Base-by-base conservation (phyloP, 176 grass and related monocot genomes). In the Zizania latifolia region DNA sequence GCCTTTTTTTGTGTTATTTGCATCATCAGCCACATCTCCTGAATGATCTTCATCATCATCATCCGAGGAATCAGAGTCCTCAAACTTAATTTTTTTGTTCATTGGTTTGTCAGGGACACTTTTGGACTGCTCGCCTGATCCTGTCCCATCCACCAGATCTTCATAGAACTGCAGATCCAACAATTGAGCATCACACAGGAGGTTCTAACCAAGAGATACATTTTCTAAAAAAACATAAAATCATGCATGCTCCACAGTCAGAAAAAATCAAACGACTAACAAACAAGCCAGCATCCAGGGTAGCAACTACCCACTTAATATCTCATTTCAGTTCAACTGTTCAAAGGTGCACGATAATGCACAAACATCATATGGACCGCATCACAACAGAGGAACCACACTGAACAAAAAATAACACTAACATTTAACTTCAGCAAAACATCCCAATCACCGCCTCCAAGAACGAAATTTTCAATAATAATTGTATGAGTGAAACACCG, bases 61-160 rank as follows among this genome's bases (percentile, higher is more conserved):
- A 79, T 85, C 90, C 7, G 88, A 92, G 38, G 90, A 93, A 91
- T 90, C 93, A 50, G 94, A 91, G 63, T 97, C 86, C 9, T 68
- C 86, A 67, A 94, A 98, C 44, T 58, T 98, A 78, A 94, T 92
- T 56, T 63, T 94, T 75, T 86, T 98, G 78, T 98, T 98, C 31
- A 86, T 50, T n/a, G 89, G 89, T 74, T 92, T 94, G 19, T 63
- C 72, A 46, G 77, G 62, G 43, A 83, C 71, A 40, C 28, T 48
- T 48, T 60, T 85, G 79, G 71, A 21, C 57, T 83, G 81, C 31
- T 35, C 79, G 70, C 59, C 29, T 0, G 65, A 71, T 53, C 84
- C 67, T 72, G 87, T 88, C 51, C 83, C 85, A 45, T 92, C 82
- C 37, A 98, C 68, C 23, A 98, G 62, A 32, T 94, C 91, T 66